phyloP scores from a whole-genome alignment of 2,329 filamentous ascomycete species.

The Pyricularia pennisetigena region DNA sequence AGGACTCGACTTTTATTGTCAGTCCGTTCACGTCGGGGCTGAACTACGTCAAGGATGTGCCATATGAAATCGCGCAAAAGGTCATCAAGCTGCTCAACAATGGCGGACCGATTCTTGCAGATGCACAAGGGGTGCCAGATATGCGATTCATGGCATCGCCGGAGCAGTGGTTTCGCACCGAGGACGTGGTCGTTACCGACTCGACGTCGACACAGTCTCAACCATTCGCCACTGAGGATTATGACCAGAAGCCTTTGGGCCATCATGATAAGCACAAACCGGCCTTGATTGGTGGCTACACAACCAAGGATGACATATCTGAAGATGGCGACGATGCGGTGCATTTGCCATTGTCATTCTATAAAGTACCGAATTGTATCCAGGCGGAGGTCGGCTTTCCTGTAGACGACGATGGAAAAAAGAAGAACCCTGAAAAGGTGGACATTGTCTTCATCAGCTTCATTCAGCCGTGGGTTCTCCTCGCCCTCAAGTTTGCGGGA shows the following conservation, averaged over 20 bases:
- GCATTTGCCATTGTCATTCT: slow-evolving; percentile 65
- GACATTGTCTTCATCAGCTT: slow-evolving; percentile 92
- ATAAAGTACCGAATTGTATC: slow-evolving; percentile 74
- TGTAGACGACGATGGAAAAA: slow-evolving; percentile 15
- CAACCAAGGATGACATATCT: slow-evolving; percentile 76
- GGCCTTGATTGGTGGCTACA: slow-evolving; percentile 62
- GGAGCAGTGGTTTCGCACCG: slow-evolving; percentile 25
- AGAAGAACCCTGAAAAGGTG: slow-evolving; percentile 54
- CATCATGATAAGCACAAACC: slow-evolving; percentile 20
- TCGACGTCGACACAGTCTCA: neutral
- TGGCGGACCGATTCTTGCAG: slow-evolving; percentile 37
- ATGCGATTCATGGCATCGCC: slow-evolving; percentile 39
- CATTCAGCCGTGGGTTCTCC: slow-evolving; percentile 70
- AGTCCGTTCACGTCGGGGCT: slow-evolving; percentile 82
- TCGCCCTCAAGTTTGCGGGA: slow-evolving; percentile 57
- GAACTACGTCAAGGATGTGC: slow-evolving; percentile 68
- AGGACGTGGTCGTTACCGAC: slow-evolving; percentile 6
- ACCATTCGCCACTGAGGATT: slow-evolving; percentile 4
- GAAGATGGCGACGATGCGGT: slow-evolving; percentile 83
- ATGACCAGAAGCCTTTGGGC: slow-evolving; percentile 20
- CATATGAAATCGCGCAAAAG: slow-evolving; percentile 63
- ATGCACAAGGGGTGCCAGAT: slow-evolving; percentile 21
- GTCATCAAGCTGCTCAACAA: slow-evolving; percentile 53
- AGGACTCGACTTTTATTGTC: slow-evolving; percentile 75
- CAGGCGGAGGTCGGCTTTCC: slow-evolving; percentile 59